Percentiles rank a stretch among this genome's conserved stretches.
Conservation (phyloP, 768 basidiomycete genomes). For the Galerina marginata region DNA sequence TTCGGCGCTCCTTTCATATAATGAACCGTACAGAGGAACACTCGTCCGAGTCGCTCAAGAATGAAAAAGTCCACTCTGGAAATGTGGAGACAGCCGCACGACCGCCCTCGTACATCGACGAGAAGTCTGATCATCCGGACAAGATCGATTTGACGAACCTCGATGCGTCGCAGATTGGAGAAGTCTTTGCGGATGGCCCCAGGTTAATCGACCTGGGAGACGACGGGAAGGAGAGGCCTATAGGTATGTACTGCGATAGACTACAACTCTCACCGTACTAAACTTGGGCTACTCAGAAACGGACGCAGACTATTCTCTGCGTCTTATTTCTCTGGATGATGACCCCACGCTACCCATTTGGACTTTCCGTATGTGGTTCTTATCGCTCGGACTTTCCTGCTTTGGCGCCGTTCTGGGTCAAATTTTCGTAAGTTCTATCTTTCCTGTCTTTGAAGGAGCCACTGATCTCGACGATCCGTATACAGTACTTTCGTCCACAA, state of each 20-base stretch:
- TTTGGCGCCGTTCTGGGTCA: slow-evolving; percentile 58
- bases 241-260: slow-evolving; percentile 23
- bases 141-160: not conserved
- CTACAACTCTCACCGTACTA: too few species aligned
- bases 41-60: too few species aligned
- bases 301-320: slow-evolving; percentile 48
- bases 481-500: slow-evolving; percentile 56
- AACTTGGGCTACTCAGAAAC: slow-evolving; percentile 36
- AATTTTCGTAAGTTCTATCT: slow-evolving; percentile 45
- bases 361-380: slow-evolving; percentile 61
- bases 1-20: too few species aligned
- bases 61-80: too few species aligned
- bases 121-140: too few species aligned
- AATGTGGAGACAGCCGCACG: too few species aligned
- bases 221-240: slow-evolving; percentile 45
- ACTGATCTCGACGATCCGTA: slow-evolving; percentile 3
- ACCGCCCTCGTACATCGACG: too few species aligned
- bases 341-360: slow-evolving; percentile 53
- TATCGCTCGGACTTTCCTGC: slow-evolving; percentile 57
- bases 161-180: slow-evolving; percentile 2
- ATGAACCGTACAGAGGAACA: too few species aligned
- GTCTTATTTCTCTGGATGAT: slow-evolving; percentile 56
- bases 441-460: not conserved
- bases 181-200: slow-evolving; percentile 27
- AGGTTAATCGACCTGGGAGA: slow-evolving; percentile 40